Percentiles rank a stretch among this genome's conserved stretches.
Evolutionary conservation across 2,329 filamentous ascomycete species (phyloP).

Genomic region (Metarhizium rileyi): DNA sequence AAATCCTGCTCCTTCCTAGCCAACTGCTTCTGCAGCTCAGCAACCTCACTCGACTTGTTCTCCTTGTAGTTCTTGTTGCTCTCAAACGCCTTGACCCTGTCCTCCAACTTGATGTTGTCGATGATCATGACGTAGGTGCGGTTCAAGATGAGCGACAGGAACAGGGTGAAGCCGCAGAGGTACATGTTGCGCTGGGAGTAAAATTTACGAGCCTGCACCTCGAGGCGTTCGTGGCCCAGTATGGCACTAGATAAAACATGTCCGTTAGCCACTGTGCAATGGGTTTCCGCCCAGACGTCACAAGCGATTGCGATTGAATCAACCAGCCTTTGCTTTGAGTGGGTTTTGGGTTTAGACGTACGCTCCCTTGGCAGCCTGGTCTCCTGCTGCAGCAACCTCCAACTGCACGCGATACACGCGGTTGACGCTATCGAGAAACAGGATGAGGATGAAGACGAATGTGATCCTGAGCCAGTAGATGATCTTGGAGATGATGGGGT

Average conservation of each 20-base stretch:
- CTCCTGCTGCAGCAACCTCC: constrained; percentile 66
- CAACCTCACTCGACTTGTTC: constrained; percentile 68
- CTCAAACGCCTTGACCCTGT: constrained; percentile 79
- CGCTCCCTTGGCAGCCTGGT: constrained; percentile 37
- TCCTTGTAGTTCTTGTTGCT: constrained; percentile 61
- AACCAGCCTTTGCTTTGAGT: background rate
- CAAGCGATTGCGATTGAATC: no score
- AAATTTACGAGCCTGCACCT: constrained; percentile 98
- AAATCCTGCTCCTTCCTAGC: constrained; percentile 75
- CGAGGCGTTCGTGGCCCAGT: constrained; percentile 88
- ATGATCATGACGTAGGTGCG: constrained; percentile 97
- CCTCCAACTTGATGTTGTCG: constrained; percentile 82
- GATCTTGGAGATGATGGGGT: constrained; percentile 72
- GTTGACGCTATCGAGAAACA: constrained; percentile 93
- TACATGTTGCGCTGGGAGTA: constrained; percentile 99
- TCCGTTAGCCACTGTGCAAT: background rate
- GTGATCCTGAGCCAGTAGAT: constrained; percentile 99
- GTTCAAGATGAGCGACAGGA: constrained; percentile 97
- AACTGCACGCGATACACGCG: constrained; percentile 94
- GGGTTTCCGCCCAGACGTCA: no score
- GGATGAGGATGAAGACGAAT: constrained; percentile 96
- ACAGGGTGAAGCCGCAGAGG: constrained; percentile 97
- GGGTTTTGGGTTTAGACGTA: constrained; percentile 24
- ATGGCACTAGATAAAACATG: constrained; percentile 38
- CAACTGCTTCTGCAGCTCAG: constrained; percentile 58